Percentiles rank a stretch among this genome's conserved stretches.
Evolutionary conservation across 108 stramenopile genomes (phyloP).

Genomic region (Conticribra weissflogii): DNA sequence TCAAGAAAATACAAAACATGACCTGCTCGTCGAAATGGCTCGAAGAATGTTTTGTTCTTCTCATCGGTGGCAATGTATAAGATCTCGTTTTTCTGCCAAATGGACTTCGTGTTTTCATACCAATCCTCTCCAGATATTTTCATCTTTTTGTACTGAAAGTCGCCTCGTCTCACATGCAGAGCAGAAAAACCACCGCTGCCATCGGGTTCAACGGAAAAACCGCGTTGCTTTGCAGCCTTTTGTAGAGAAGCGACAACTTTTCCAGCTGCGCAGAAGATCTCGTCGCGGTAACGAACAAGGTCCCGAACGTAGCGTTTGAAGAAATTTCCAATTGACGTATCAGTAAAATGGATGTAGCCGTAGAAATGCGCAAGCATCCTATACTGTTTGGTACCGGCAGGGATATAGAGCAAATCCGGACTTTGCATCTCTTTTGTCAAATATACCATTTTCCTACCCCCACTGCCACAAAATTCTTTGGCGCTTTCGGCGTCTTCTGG

Average conservation of each 20-base stretch:
- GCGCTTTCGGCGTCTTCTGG: conserved; percentile 17
- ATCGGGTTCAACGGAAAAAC: conserved; percentile 47
- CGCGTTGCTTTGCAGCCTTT: conserved; percentile 42
- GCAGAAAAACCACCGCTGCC: conserved; percentile 69
- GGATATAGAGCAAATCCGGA: conserved; percentile 62
- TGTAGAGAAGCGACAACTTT: conserved; percentile 68
- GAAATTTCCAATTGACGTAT: conserved; percentile 64
- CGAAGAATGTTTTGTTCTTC: conserved; percentile 79
- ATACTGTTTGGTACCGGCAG: conserved; percentile 36
- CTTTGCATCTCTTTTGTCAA: conserved; percentile 50
- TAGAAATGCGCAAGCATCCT: conserved; percentile 80
- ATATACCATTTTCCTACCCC: conserved; percentile 27
- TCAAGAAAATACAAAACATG: conserved; percentile 67
- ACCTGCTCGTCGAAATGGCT: conserved; percentile 56
- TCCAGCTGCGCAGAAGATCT: conserved; percentile 88
- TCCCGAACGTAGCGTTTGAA: conserved; percentile 83
- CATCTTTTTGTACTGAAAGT: conserved; percentile 81
- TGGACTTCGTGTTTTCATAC: conserved; percentile 68
- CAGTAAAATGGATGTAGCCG: conserved; percentile 70
- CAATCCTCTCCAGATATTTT: conserved; percentile 67
- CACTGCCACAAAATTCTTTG: conserved; percentile 24
- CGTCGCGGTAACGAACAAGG: conserved; percentile 77
- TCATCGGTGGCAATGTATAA: conserved; percentile 90
- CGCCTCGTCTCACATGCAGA: conserved; percentile 84
- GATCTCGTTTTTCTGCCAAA: conserved; percentile 58